Evolutionary conservation across 768 basidiomycete genomes (phyloP), one percentile per base, ranked within the genome.

Genomic region (Suillus subalutaceus): DNA sequence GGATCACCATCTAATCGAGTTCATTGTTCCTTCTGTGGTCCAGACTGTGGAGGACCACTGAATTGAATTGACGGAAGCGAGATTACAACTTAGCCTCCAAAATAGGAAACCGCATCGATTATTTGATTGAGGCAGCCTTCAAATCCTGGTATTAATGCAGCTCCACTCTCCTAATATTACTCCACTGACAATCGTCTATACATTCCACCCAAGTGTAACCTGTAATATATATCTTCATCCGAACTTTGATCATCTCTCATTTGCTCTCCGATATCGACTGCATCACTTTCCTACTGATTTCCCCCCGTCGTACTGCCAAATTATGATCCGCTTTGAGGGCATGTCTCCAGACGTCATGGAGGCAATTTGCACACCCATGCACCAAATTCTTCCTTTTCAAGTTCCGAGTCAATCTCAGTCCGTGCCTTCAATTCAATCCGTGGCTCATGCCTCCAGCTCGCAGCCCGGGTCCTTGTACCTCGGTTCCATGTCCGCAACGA

Each of bases 341-440:
- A 80, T 92, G 67, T 83, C 90, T 15, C 85, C 87, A 37, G 91
- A 92, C 71, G 89, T 92, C 59, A 87, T 90, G 84, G 89, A 91
- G 75, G 88, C 91, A 8, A 91, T 93, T 88, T 92, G 90, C 79
- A 93, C 91, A 0, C 91, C 91, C 0, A 92, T 93, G 91, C 91
- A 93, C 78, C 84, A 85, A 68, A 86, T 93, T 72, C 80, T 91
- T 15, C 82, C 79, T 10, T 63, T 84, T 40, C 77, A 62, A n/a
- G 68, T 75, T 60, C 26, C 26, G 26, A 26, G 26, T 26, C 70
- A 72, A 8, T 57, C 62, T 23, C 46, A 67, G 4, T 58, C 71
- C 6, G 68, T 75, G 3, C 72, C 67, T 16, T 48, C 70, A 6
- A 69, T 72, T 50, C 65, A 68, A 9, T 67, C 72, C 13, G 71